Base-by-base conservation (phyloP, 257 asterid species). In the Eustoma russellianum region DNA sequence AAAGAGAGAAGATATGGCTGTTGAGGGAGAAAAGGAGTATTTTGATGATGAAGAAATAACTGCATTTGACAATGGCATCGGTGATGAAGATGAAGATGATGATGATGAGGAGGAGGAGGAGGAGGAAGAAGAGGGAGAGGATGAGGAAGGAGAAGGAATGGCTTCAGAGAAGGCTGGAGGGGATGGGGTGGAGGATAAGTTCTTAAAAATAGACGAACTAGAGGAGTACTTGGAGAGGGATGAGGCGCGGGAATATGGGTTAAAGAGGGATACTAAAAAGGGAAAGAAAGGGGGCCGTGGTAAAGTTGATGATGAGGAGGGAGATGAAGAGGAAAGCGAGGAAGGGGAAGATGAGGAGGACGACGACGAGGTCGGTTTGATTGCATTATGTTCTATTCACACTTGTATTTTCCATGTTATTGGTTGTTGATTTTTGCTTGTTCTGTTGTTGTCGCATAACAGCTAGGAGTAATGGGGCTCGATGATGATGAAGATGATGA, bases 151-250 rank as follows among this genome's bases (percentile, higher is more conserved):
- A 0, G 70, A 56, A 9, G 79, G 40, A 1, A 48, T 5, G 16
- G 70, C 56, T 5, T 67, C 34, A 12, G 60, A 60, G n/a, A 64
- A 55, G 34, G 70, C 48, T 3, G 69, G 46, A 19, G 66, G 7
- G 45, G 74, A 72, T 15, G 87, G 79, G 5, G 81, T 86, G 49
- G 97, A 90, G 55, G 98, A 87, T 63, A 66, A 64, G 67, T 91
- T 91, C 67, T 74, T 91, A 70, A 91, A 91, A 74, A 80, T 84
- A 52, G 74, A 82, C 33, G 96, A 91, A 70, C 60, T 91, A 80
- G 92, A 91, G 69, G 70, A 80, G 71, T 84, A 78, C 53, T 48
- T 91, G 70, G 72, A 66, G 51, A 80, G 69, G 33, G 96, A 84
- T 46, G 98, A 91, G 66, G 94, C 77, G 7, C 74, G 79, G 65